Evolutionary conservation across 805 yeast genomes (phyloP), one percentile per base, ranked within the genome.

Genomic region (Candida vartiovaarae): DNA sequence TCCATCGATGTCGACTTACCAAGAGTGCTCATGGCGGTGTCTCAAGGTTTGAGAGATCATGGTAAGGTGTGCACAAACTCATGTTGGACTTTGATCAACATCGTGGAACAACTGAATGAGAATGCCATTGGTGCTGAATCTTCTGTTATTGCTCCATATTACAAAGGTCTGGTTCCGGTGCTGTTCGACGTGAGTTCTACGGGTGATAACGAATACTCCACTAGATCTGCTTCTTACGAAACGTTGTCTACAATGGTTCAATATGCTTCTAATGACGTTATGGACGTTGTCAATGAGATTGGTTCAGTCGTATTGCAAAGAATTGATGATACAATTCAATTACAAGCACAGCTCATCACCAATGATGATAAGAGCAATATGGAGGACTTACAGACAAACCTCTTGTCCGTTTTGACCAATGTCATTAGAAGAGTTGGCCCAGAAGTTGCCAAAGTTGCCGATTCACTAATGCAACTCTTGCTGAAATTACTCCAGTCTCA

Each of bases 201-300:
- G 57, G 56, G 68, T 15, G 96, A 88, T 58, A 93, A 93, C 57
- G 98, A 91, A 61, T 75, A 78, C 59, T 81, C 87, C 47, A 78
- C 95, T 5, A 76, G 98, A 60, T 91, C 98, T 2, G 88, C 97
- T n/a, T 95, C 98, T 2, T 93, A 88, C 62, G 96, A 95, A 65
- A 95, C 97, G 0, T 68, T 93, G 52, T 81, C 95, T 2, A 74
- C 91, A 0, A 69, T 90, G 58, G 95, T 91, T 25, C 73, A 80
- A 39, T 84, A 76, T 63, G 74, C 91, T 57, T 79, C 95, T 5
- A 72, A 71, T 37, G 85, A 78, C 56, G 84, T 84, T 34, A 71
- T 84, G 62, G 78, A 77, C 32, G 64, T 80, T 25, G 82, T 90
- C 32, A 81, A 84, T 48, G 71, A 74, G 38, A 76, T 91, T 52